Conservation (phyloP, 257 asterid species). For the Ophiorrhiza pumila region DNA sequence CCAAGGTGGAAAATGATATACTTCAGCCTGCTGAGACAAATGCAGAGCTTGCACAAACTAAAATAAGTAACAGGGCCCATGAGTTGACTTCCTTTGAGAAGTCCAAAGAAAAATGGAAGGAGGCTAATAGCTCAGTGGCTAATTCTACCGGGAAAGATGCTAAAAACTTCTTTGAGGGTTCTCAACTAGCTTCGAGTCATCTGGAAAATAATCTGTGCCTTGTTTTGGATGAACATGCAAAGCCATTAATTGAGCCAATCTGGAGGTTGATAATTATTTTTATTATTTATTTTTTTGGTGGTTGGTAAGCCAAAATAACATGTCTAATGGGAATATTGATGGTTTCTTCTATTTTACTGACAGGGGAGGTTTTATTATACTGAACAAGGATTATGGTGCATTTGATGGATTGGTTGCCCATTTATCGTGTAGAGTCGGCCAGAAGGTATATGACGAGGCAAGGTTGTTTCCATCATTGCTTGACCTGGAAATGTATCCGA, state of each 20-base stretch:
- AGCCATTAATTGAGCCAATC: slow-evolving; percentile 45
- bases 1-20: neutral
- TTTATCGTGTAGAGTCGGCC: slow-evolving; percentile 49
- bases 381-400: slow-evolving; percentile 28
- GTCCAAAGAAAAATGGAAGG: neutral
- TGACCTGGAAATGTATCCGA: slow-evolving; percentile 61
- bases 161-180: slow-evolving; percentile 8
- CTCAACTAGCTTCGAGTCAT: slow-evolving; percentile 11
- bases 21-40: neutral
- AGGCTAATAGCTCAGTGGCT: slow-evolving; percentile 1
- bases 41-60: neutral
- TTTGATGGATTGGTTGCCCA: slow-evolving; percentile 56
- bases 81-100: neutral
- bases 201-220: slow-evolving; percentile 14
- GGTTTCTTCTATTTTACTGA: slow-evolving; percentile 14
- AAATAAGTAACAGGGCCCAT: neutral
- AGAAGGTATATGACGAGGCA: slow-evolving; percentile 45
- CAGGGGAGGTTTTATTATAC: slow-evolving; percentile 60
- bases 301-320: neutral
- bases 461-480: slow-evolving; percentile 43
- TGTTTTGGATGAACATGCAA: slow-evolving; percentile 19
- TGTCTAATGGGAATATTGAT: slow-evolving; percentile 8
- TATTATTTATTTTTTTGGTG: no score
- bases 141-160: slow-evolving; percentile 4
- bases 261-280: slow-evolving; percentile 60